phyloP scores from a whole-genome alignment of 768 basidiomycete species.

The Suillus tomentosus region DNA sequence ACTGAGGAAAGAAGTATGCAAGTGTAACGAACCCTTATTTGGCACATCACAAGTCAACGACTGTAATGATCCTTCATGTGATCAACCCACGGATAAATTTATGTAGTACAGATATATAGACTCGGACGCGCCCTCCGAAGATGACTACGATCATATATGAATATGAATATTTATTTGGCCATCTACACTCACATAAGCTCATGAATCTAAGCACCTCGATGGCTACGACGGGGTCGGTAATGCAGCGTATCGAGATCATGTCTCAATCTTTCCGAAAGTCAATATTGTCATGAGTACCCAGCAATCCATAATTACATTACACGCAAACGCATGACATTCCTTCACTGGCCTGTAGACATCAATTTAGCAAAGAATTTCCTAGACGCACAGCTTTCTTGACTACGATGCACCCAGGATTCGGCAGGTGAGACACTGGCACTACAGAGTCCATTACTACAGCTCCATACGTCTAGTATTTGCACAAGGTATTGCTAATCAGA shows the following conservation, averaged over 20 bases:
- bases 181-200: no score
- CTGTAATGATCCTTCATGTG: neutral
- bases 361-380: no score
- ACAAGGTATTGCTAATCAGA: no score
- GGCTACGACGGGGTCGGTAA: neutral
- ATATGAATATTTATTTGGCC: no score
- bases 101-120: neutral
- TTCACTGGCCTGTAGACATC: no score
- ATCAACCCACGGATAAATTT: neutral
- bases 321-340: no score
- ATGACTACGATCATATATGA: no score
- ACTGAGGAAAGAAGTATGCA: conserved; percentile 1
- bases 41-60: neutral
- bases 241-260: neutral
- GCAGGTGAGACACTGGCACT: neutral
- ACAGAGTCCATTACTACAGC: neutral
- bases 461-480: neutral
- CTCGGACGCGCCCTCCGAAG: neutral
- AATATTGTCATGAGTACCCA: neutral
- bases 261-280: neutral
- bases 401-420: neutral
- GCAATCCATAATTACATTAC: neutral
- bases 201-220: no score
- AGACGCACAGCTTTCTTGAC: neutral
- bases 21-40: neutral